Conservation (phyloP, 805 yeast genomes). For the Starmerella stigmatis region DNA sequence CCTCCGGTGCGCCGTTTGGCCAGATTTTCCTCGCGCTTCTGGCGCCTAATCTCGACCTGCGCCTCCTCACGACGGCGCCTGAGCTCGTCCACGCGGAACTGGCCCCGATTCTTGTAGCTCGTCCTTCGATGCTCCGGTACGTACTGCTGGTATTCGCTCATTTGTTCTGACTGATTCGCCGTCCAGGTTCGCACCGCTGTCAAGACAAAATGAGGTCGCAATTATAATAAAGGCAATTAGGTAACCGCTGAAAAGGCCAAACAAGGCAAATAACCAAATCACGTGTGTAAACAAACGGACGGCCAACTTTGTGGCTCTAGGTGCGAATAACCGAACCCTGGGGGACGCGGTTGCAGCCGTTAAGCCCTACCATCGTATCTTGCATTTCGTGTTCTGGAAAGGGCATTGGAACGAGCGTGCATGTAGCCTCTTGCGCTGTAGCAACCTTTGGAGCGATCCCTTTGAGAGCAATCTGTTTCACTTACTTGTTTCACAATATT, state of each 20-base stretch:
- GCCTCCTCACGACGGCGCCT: constrained; percentile 97
- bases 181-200: background rate
- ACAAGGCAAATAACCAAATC: constrained; percentile 3
- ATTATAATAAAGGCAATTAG: constrained; percentile 1
- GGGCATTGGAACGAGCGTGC: too few species aligned
- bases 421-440: too few species aligned
- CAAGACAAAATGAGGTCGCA: constrained; percentile 7
- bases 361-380: too few species aligned
- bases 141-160: constrained; percentile 42
- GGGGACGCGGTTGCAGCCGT: background rate
- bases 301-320: constrained; percentile 1
- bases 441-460: too few species aligned
- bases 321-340: constrained; percentile 4
- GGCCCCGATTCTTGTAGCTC: constrained; percentile 85
- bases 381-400: too few species aligned
- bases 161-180: background rate
- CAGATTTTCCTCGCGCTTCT: constrained; percentile 87
- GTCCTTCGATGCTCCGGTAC: constrained; percentile 97
- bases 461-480: too few species aligned
- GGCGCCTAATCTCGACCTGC: constrained; percentile 92
- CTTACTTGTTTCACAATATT: too few species aligned
- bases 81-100: constrained; percentile 89
- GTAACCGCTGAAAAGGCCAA: constrained; percentile 7
- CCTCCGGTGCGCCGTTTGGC: constrained; percentile 76
- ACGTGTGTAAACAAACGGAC: constrained; percentile 6